Percentiles rank a stretch among this genome's conserved stretches.
These are phyloP conservation scores for Candida insectalens DNA, from an alignment of 805 yeast species.

Conservation along the genomic window DNA sequence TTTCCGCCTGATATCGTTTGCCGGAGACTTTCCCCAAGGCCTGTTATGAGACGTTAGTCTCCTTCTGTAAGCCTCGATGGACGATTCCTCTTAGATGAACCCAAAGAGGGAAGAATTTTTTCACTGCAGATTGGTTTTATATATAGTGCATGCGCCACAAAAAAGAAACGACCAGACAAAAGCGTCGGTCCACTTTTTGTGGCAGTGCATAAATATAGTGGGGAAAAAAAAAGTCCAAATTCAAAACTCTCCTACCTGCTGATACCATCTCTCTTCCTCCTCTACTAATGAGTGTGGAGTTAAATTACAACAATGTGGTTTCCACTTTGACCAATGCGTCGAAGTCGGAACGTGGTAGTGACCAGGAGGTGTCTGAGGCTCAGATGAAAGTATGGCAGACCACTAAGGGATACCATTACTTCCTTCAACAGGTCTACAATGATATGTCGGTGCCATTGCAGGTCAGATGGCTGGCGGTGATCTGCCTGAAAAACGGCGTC, in stretches of 20 bases:
- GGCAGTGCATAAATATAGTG: too few species aligned
- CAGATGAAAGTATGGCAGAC: conserved; percentile 65
- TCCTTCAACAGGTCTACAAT: conserved; percentile 42
- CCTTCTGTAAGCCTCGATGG: conserved; percentile 16
- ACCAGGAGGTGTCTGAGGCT: conserved; percentile 57
- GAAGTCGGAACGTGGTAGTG: conserved; percentile 35
- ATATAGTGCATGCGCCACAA: too few species aligned
- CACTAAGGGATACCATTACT: conserved; percentile 28
- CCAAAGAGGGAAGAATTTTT: conserved; percentile 3
- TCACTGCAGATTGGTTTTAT: neutral
- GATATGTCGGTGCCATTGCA: conserved; percentile 52
- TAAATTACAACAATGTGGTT: conserved; percentile 19
- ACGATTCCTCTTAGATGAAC: conserved; percentile 15
- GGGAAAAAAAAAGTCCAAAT: too few species aligned
- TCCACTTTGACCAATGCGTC: conserved; percentile 40
- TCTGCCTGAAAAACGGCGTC: conserved; percentile 80
- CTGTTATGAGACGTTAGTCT: neutral
- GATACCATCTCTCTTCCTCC: too few species aligned
- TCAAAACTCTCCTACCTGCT: too few species aligned
- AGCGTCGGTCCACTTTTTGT: too few species aligned
- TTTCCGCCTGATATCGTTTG: conserved; percentile 18
- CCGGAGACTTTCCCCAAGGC: conserved; percentile 23
- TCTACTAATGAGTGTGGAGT: neutral
- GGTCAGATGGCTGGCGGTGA: conserved; percentile 78
- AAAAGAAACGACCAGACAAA: too few species aligned